Conservation (phyloP, 768 basidiomycete species). For the Lactarius sanguifluus region DNA sequence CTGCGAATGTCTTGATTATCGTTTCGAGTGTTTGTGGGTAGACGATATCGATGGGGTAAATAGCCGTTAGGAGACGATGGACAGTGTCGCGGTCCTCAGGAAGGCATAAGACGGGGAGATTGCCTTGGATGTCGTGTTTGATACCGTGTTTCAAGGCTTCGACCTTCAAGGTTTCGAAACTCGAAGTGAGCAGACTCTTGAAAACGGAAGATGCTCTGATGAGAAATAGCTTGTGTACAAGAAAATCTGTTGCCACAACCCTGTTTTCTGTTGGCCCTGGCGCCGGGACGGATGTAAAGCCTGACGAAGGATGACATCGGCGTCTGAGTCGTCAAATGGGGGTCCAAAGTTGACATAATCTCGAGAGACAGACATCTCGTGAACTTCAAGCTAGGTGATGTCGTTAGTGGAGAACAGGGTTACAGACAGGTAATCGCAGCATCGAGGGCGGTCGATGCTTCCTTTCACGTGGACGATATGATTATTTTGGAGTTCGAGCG, state of each 20-base stretch:
- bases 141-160: not conserved
- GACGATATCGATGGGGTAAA: slow-evolving; percentile 18
- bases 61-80: slow-evolving; percentile 19
- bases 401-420: not conserved
- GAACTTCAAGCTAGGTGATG: not conserved
- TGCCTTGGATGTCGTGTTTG: not conserved
- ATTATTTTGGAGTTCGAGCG: not conserved
- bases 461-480: not conserved
- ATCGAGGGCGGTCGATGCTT: not conserved
- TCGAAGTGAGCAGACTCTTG: slow-evolving; percentile 12
- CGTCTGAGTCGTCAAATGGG: slow-evolving; percentile 51
- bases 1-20: slow-evolving; percentile 8
- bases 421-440: not conserved
- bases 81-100: slow-evolving; percentile 17
- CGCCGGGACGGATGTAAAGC: not conserved
- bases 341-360: slow-evolving; percentile 33
- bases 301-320: slow-evolving; percentile 31
- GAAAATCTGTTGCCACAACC: slow-evolving; percentile 2
- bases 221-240: slow-evolving; percentile 15
- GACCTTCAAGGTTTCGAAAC: not conserved
- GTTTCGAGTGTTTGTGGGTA: slow-evolving; percentile 16
- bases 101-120: slow-evolving; percentile 11
- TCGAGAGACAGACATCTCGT: slow-evolving; percentile 5
- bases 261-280: not conserved
- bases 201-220: slow-evolving; percentile 19